Conservation (phyloP, 306 rosid genomes). For the Dalbergia cochinchinensis region DNA sequence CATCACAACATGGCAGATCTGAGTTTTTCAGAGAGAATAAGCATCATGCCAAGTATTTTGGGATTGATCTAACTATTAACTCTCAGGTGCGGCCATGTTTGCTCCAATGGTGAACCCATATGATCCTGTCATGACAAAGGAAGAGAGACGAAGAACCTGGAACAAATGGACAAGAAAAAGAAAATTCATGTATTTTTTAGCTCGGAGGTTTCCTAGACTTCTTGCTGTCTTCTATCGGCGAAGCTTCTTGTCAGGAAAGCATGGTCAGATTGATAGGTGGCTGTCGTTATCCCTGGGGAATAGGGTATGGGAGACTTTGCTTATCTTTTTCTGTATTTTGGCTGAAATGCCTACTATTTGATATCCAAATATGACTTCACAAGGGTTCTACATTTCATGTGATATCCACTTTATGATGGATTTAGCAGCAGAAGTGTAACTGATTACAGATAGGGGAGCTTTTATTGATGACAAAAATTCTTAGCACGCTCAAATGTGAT, state of each 20-base stretch:
- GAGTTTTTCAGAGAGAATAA: conserved; percentile 29
- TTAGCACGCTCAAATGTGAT: conserved; percentile 39
- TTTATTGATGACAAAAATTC: conserved; percentile 10
- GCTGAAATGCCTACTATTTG: conserved; percentile 4
- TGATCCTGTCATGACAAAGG: conserved; percentile 76
- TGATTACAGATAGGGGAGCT: conserved; percentile 12
- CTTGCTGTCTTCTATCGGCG: conserved; percentile 73
- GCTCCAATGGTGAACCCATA: conserved; percentile 98
- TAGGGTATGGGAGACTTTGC: conserved; percentile 67
- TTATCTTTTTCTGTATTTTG: conserved; percentile 11
- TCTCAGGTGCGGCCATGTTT: conserved; percentile 94
- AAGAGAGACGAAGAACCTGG: conserved; percentile 90
- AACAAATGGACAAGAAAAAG: conserved; percentile 73
- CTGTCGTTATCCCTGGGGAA: conserved; percentile 85
- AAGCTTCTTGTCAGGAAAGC: conserved; percentile 95
- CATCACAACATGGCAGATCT: conserved; percentile 1
- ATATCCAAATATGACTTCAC: conserved; percentile 9
- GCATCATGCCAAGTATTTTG: conserved; percentile 11
- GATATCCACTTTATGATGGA: conserved; percentile 32
- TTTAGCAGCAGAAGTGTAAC: conserved; percentile 13
- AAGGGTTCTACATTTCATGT: background rate
- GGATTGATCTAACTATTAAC: conserved; percentile 42
- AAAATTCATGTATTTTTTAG: conserved; percentile 75
- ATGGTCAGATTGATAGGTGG: conserved; percentile 86
- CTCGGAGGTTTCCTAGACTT: conserved; percentile 70